These are phyloP conservation scores for Curvularia hawaiiensis DNA, from an alignment of 2,329 filamentous ascomycete genomes.

Conservation along the genomic window DNA sequence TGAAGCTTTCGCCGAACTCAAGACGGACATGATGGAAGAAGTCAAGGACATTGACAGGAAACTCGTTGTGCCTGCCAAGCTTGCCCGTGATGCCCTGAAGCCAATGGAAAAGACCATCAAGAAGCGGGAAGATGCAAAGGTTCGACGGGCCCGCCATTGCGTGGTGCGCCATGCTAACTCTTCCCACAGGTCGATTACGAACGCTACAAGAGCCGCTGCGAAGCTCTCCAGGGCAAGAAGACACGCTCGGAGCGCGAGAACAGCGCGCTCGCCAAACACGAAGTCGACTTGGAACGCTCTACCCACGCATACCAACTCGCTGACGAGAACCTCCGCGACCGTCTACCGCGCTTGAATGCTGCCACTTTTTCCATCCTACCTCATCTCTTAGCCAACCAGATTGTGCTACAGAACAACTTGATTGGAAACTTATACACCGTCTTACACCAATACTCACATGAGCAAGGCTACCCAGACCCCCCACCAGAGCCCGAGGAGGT, in stretches of 20 bases:
- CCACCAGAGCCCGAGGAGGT: slow-evolving; percentile 75
- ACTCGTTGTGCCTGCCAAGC: slow-evolving; percentile 71
- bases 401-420: slow-evolving; percentile 77
- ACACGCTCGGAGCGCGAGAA: slow-evolving; percentile 76
- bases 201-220: slow-evolving; percentile 72
- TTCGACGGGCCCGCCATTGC: slow-evolving; percentile 25
- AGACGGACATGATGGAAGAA: slow-evolving; percentile 72
- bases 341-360: slow-evolving; percentile 72
- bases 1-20: slow-evolving; percentile 72
- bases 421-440: slow-evolving; percentile 80
- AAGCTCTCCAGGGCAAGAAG: slow-evolving; percentile 71
- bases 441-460: slow-evolving; percentile 73
- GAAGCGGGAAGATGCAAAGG: slow-evolving; percentile 80
- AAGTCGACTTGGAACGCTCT: slow-evolving; percentile 69
- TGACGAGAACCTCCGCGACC: slow-evolving; percentile 74
- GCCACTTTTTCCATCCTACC: slow-evolving; percentile 77
- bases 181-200: slow-evolving; percentile 72
- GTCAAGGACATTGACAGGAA: slow-evolving; percentile 71
- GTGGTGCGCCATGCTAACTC: slow-evolving; percentile 15
- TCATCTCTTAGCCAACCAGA: slow-evolving; percentile 70
- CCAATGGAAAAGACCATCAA: slow-evolving; percentile 83
- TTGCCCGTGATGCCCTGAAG: slow-evolving; percentile 70
- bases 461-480: slow-evolving; percentile 71
- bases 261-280: slow-evolving; percentile 69
- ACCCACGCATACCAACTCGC: slow-evolving; percentile 75